Base-by-base conservation (phyloP, 1,139 yeast species). In the Pichia sp. region DNA sequence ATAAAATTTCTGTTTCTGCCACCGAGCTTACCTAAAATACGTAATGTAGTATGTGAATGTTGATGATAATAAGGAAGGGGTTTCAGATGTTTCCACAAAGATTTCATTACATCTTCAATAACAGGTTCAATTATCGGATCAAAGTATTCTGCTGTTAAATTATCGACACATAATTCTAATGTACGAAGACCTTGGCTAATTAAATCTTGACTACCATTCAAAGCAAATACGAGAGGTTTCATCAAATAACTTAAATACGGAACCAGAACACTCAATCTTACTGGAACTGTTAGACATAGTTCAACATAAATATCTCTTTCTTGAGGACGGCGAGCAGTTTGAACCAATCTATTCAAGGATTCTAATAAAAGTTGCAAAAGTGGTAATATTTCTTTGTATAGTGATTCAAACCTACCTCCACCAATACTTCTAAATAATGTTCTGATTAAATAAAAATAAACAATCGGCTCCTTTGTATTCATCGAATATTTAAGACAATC, bases 51-150 rank as follows among this genome's bases (percentile, higher is more conserved):
- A 59, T 94, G 99, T 23, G 96, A 84, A 56, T 90, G 96, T 57
- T 84, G 92, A 53, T 89, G 97, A 53, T 82, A 86, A 61, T 89
- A 89, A 0, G 98, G 98, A 35, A 89, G 76, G 1, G 98, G 98
- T 53, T 82, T 82, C 53, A 94, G 67, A 55, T 92, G 95, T 52
- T 80, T 83, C 94, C 97, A 94, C 39, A 94, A 69, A 0, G 97
- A 96, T 30, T 83, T 80, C 87, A 89, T 85, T 2, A 94, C 89
- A 55, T 92, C 97, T 48, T 86, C 94, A 51, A 90, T 80, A 1
- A 89, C 97, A 0, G 98, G 97, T 57, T 89, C 97, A 50, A 94
- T 80, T 61, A 92, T 87, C 2, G 98, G 98, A 58, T 94, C 98
- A 62, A 94, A 89, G 63, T 89, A 94, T 57, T 90, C 96, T 0